Conservation (phyloP, 164 flowering plant genomes). For the Kingdonia uniflora region DNA sequence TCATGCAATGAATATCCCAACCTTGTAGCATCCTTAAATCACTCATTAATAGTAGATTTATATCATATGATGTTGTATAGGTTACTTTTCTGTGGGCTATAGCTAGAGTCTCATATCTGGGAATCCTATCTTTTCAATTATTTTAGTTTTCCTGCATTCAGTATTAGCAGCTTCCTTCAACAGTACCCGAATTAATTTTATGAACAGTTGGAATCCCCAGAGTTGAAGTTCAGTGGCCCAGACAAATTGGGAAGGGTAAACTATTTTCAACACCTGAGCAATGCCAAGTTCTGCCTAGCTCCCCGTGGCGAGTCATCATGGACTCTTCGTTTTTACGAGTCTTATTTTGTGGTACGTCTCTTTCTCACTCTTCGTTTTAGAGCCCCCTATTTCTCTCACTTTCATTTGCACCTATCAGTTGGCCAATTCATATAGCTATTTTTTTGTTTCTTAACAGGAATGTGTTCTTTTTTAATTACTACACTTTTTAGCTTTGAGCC, state of each 20-base stretch:
- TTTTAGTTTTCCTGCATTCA: neutral
- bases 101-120: no score
- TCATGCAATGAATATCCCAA: no score
- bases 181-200: constrained; percentile 21
- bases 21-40: no score
- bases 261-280: constrained; percentile 77
- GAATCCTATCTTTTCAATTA: no score
- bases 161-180: neutral
- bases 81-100: no score
- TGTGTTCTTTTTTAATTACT: constrained; percentile 45
- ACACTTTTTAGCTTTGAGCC: no score
- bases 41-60: no score
- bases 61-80: no score
- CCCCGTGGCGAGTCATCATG: constrained; percentile 99
- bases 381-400: constrained; percentile 14
- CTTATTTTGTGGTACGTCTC: constrained; percentile 81
- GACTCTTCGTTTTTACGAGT: constrained; percentile 93
- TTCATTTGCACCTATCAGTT: neutral
- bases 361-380: constrained; percentile 25
- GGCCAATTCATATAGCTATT: neutral
- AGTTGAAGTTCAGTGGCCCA: constrained; percentile 78
- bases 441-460: constrained; percentile 44
- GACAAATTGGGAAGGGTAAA: constrained; percentile 64
- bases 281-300: constrained; percentile 93
- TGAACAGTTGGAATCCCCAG: constrained; percentile 98